phyloP scores from a whole-genome alignment of 805 yeast genomes.

The Schizosaccharomyces osmophilus region DNA sequence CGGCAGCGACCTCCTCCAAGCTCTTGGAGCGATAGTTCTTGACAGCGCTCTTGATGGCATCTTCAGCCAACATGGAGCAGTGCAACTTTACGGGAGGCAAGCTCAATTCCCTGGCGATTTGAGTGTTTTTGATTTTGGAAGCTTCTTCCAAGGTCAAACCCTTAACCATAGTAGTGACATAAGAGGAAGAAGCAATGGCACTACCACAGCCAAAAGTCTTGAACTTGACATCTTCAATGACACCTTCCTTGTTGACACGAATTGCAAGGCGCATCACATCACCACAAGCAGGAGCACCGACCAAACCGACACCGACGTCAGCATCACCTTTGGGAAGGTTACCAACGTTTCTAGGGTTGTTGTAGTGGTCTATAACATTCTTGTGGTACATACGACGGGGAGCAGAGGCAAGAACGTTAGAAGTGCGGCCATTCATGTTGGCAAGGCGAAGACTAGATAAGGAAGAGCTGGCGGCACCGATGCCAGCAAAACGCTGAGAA shows the following conservation, averaged over 20 bases:
- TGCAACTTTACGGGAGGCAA: slow-evolving; percentile 94
- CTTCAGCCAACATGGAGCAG: slow-evolving; percentile 97
- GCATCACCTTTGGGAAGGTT: slow-evolving; percentile 51
- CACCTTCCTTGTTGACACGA: slow-evolving; percentile 74
- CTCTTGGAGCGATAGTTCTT: slow-evolving; percentile 72
- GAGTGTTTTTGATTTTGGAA: slow-evolving; percentile 70
- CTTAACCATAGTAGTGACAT: slow-evolving; percentile 81
- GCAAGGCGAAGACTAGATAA: too few relatives aligned
- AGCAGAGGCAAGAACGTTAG: neutral
- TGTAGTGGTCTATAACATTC: slow-evolving; percentile 85
- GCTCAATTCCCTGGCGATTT: slow-evolving; percentile 79
- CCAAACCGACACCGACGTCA: slow-evolving; percentile 87
- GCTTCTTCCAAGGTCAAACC: slow-evolving; percentile 92
- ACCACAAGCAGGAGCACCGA: slow-evolving; percentile 73
- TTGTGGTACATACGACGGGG: slow-evolving; percentile 37
- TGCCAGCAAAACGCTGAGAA: neutral
- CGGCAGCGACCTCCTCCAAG: neutral
- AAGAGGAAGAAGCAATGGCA: slow-evolving; percentile 88
- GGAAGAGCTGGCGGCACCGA: neutral
- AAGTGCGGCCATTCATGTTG: neutral
- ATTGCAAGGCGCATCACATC: slow-evolving; percentile 96
- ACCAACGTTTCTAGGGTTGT: slow-evolving; percentile 93
- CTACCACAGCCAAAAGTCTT: slow-evolving; percentile 99
- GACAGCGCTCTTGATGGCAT: slow-evolving; percentile 91
- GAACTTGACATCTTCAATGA: slow-evolving; percentile 83